Conservation (phyloP, 2,329 filamentous ascomycete genomes). For the Curvularia lunata region DNA sequence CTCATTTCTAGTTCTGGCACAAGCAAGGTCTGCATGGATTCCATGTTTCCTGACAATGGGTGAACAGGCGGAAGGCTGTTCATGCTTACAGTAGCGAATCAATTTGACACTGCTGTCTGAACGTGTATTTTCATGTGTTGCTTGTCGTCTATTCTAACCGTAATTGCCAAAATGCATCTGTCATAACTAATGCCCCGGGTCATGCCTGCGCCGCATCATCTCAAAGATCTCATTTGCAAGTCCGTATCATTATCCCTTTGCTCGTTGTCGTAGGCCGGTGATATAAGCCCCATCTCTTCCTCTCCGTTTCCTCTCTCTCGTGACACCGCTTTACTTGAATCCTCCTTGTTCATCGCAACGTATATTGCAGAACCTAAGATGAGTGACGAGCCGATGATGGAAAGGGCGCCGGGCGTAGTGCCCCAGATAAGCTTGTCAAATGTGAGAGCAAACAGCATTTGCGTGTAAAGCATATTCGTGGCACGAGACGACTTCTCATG, state of each 20-base stretch:
- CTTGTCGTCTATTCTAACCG: neutral
- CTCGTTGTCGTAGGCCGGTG: constrained; percentile 20
- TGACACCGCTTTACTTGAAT: constrained; percentile 22
- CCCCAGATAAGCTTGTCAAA: constrained; percentile 70
- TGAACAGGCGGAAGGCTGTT: neutral
- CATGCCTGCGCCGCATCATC: constrained; percentile 4
- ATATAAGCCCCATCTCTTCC: constrained; percentile 46
- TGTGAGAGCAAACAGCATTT: constrained; percentile 71
- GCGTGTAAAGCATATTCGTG: constrained; percentile 72
- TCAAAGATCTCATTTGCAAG: constrained; percentile 29
- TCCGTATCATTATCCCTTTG: constrained; percentile 19
- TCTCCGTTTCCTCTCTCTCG: constrained; percentile 29
- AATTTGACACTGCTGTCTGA: neutral
- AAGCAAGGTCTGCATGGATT: no score
- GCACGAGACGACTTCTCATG: constrained; percentile 70
- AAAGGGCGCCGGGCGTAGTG: constrained; percentile 62
- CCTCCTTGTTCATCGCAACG: constrained; percentile 63
- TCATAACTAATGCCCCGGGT: no score
- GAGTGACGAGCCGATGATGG: constrained; percentile 66
- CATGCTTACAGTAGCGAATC: neutral
- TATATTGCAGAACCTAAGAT: constrained; percentile 71
- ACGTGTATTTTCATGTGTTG: neutral
- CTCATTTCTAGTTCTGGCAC: no score
- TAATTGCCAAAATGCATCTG: neutral
- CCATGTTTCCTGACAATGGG: no score